phyloP scores from a whole-genome alignment of 306 rosid genomes.

The Nissolia schottii region DNA sequence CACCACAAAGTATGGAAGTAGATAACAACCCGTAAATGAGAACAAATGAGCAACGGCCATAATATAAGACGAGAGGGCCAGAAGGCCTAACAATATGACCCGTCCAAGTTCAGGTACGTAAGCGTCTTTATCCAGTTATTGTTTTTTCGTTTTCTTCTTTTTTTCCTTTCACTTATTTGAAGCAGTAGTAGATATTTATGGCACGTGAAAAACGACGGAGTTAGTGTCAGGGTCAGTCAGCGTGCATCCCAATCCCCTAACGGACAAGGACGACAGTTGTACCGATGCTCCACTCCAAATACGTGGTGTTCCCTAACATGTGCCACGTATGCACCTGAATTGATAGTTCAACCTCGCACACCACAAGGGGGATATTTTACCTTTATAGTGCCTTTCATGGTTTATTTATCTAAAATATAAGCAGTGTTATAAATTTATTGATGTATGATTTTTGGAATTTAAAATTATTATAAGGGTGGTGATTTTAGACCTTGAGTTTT shows the following conservation, averaged over 20 bases:
- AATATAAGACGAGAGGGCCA: background rate
- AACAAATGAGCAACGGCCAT: background rate
- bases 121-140: background rate
- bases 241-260: background rate
- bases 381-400: too few relatives aligned
- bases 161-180: background rate
- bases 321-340: conserved; percentile 37
- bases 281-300: background rate
- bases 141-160: background rate
- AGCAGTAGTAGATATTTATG: background rate
- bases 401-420: too few relatives aligned
- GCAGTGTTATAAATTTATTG: too few relatives aligned
- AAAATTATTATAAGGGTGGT: too few relatives aligned
- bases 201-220: conserved; percentile 57
- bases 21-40: background rate
- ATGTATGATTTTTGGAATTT: too few relatives aligned
- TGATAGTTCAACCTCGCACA: conserved; percentile 31
- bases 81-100: background rate
- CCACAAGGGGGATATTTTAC: too few relatives aligned
- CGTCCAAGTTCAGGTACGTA: background rate
- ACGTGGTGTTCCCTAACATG: background rate
- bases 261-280: conserved; percentile 43
- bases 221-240: background rate
- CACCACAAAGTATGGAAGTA: background rate
- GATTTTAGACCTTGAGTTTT: too few relatives aligned